These are phyloP conservation scores for Aureobasidium pullulans DNA, from an alignment of 2,329 filamentous ascomycete species.

Conservation along the genomic window DNA sequence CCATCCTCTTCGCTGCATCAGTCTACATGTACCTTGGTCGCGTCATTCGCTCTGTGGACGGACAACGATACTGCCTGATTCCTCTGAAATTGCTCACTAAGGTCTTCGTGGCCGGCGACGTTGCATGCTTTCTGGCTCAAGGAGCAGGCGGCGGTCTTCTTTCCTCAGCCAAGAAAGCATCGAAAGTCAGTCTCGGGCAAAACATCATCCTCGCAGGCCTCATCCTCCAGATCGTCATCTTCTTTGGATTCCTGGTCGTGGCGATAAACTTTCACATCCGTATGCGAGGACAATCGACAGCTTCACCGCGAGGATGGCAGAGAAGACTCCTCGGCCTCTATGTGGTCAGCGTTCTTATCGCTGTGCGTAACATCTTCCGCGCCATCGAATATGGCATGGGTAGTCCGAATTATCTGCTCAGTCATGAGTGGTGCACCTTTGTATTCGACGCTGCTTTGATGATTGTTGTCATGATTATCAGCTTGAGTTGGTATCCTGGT, in stretches of 20 bases:
- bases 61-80: slow-evolving; percentile 36
- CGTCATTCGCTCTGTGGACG: slow-evolving; percentile 36
- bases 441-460: slow-evolving; percentile 40
- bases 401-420: slow-evolving; percentile 34
- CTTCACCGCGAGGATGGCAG: slow-evolving; percentile 23
- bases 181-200: slow-evolving; percentile 33
- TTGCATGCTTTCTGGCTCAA: slow-evolving; percentile 48
- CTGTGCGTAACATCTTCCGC: slow-evolving; percentile 40
- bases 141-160: slow-evolving; percentile 38
- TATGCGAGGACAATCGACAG: slow-evolving; percentile 24
- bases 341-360: slow-evolving; percentile 34
- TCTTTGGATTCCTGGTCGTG: slow-evolving; percentile 18
- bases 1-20: slow-evolving; percentile 42
- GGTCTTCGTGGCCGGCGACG: slow-evolving; percentile 48
- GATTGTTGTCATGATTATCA: slow-evolving; percentile 23
- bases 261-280: slow-evolving; percentile 44
- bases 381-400: slow-evolving; percentile 43
- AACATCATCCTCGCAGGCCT: slow-evolving; percentile 50
- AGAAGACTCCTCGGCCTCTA: slow-evolving; percentile 31
- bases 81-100: slow-evolving; percentile 42
- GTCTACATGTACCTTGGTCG: slow-evolving; percentile 46
- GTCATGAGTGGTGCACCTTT: slow-evolving; percentile 36
- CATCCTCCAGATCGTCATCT: slow-evolving; percentile 50
- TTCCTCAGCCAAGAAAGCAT: slow-evolving; percentile 7
- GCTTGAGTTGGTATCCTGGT: slow-evolving; percentile 7